A percentile compares a stretch with the other conserved stretches of the same genome.
These are phyloP conservation scores for Nevesoporus exiguus DNA, from an alignment of 768 basidiomycete genomes.

Conservation along the genomic window DNA sequence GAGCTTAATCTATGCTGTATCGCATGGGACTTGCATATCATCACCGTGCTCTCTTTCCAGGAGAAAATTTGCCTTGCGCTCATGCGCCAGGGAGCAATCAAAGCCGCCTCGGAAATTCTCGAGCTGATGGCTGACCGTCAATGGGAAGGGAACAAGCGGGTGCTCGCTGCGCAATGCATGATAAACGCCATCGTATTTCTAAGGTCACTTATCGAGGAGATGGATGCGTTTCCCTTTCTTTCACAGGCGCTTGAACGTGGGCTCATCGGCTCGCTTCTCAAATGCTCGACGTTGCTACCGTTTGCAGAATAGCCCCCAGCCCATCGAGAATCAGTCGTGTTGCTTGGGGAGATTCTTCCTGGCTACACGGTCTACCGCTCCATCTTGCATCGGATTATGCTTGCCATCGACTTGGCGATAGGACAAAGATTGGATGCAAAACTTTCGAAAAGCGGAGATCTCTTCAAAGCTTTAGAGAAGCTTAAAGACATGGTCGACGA, in stretches of 20 bases:
- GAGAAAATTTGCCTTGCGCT: constrained; percentile 17
- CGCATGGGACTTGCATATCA: constrained; percentile 30
- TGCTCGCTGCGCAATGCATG: constrained; percentile 22
- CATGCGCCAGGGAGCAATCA: constrained; percentile 24
- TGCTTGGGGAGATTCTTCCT: constrained; percentile 19
- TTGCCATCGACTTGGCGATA: constrained; percentile 8
- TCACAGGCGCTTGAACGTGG: constrained; percentile 21
- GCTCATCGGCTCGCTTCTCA: constrained; percentile 24
- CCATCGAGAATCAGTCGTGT: neutral
- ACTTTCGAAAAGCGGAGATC: constrained; percentile 13
- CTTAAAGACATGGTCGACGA: constrained; percentile 18
- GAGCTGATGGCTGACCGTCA: constrained; percentile 11
- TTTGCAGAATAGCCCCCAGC: constrained; percentile 14
- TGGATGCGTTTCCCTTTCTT: constrained; percentile 27
- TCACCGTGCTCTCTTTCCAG: constrained; percentile 20
- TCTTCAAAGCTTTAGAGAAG: constrained; percentile 23
- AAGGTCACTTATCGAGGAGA: constrained; percentile 18
- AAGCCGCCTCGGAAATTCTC: constrained; percentile 22
- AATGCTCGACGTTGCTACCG: constrained; percentile 20
- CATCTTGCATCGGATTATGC: constrained; percentile 13
- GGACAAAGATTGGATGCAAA: constrained; percentile 8
- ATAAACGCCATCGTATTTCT: constrained; percentile 19
- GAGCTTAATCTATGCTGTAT: constrained; percentile 23
- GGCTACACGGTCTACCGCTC: constrained; percentile 29
- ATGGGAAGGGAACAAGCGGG: constrained; percentile 11